Evolutionary conservation across 352 stramenopile genomes (phyloP).

Genomic region (Thalassiosira allenii): DNA sequence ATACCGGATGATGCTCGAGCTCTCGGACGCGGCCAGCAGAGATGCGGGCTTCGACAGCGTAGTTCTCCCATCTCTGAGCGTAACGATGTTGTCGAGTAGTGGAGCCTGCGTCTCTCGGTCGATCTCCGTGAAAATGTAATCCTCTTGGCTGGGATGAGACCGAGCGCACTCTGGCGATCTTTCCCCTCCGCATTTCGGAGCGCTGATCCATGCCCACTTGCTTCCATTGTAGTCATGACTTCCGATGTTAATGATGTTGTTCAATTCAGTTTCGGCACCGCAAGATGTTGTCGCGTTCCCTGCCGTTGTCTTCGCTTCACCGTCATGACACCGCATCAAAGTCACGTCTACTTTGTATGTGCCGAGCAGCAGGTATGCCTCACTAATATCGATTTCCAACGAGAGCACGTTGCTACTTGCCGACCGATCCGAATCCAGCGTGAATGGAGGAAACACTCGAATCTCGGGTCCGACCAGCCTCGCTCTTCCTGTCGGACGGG

Average conservation of each 20-base stretch:
- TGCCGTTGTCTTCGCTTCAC: not conserved
- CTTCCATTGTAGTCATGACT: not conserved
- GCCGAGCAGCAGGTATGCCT: not conserved
- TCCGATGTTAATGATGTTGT: not conserved
- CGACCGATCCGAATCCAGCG: not conserved
- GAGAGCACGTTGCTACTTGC: not conserved
- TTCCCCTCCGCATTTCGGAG: constrained; percentile 1
- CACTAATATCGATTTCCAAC: not conserved
- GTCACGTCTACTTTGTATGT: constrained; percentile 11
- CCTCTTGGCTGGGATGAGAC: not conserved
- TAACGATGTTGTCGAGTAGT: constrained; percentile 16
- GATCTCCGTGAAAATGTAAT: constrained; percentile 22
- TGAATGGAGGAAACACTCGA: constrained; percentile 13
- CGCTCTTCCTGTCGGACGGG: not conserved
- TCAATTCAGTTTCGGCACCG: not conserved
- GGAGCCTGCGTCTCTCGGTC: not conserved
- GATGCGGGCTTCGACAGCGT: constrained; percentile 13
- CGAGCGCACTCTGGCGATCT: not conserved
- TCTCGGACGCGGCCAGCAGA: not conserved
- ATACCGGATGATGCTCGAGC: constrained; percentile 5
- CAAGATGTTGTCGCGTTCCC: not conserved
- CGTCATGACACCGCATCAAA: constrained; percentile 4
- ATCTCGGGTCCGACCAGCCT: constrained; percentile 21
- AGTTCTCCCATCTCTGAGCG: constrained; percentile 22
- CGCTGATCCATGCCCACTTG: constrained; percentile 14